Evolutionary conservation across 2,329 filamentous ascomycete species (phyloP).

Genomic region (Beauveria sp.): DNA sequence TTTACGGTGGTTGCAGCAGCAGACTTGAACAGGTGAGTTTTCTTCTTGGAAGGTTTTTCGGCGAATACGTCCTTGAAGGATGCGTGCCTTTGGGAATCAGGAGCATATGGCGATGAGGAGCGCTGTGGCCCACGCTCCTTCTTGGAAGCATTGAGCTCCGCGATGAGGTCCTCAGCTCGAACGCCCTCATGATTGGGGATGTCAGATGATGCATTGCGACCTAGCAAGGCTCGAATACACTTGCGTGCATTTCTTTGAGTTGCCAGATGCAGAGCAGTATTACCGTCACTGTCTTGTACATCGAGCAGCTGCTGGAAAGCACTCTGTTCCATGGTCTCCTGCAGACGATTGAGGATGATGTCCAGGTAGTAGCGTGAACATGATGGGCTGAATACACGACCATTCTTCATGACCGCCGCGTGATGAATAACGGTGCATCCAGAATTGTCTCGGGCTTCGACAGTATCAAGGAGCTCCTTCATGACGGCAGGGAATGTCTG

Average conservation of each 20-base stretch:
- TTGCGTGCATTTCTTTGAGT: conserved; percentile 83
- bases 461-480: conserved; percentile 73
- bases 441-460: conserved; percentile 69
- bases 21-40: conserved; percentile 42
- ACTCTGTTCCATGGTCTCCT: conserved; percentile 66
- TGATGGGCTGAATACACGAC: conserved; percentile 72
- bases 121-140: conserved; percentile 61
- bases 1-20: conserved; percentile 63
- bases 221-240: conserved; percentile 72
- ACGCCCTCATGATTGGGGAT: conserved; percentile 76
- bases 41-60: conserved; percentile 34
- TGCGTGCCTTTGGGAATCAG: conserved; percentile 50
- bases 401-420: conserved; percentile 79
- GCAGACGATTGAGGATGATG: conserved; percentile 78
- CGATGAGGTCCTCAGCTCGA: conserved; percentile 77
- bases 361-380: conserved; percentile 92
- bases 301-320: conserved; percentile 75
- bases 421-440: conserved; percentile 91
- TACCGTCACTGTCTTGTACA: conserved; percentile 74
- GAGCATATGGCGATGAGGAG: conserved; percentile 67
- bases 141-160: conserved; percentile 61
- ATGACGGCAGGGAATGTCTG: conserved; percentile 80
- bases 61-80: conserved; percentile 43
- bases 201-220: conserved; percentile 74
- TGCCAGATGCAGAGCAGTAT: conserved; percentile 70